Conservation (phyloP, 805 yeast species). For the Ascoidea rubescens region DNA sequence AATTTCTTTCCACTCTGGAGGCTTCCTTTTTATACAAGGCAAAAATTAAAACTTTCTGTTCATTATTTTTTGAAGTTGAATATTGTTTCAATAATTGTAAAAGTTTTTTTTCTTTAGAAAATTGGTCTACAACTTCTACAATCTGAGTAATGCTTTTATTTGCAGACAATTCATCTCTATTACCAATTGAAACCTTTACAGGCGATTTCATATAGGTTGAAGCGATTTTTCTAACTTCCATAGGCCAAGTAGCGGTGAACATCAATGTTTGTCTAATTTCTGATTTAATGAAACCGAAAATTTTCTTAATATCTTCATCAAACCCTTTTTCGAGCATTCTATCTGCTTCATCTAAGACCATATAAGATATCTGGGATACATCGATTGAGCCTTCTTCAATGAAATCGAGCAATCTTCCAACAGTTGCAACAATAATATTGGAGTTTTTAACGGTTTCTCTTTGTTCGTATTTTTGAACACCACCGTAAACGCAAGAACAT, state of each 20-base stretch:
- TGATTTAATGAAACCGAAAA: constrained; percentile 47
- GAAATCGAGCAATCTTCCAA: constrained; percentile 91
- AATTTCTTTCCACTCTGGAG: constrained; percentile 66
- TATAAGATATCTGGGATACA: constrained; percentile 51
- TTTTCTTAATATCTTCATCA: constrained; percentile 86
- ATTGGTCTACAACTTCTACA: constrained; percentile 83
- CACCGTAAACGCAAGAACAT: constrained; percentile 88
- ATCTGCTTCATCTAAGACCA: constrained; percentile 95
- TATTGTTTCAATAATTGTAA: constrained; percentile 61
- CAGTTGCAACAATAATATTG: constrained; percentile 87
- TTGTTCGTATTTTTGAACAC: constrained; percentile 93
- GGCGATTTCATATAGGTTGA: constrained; percentile 69
- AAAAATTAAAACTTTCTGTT: constrained; percentile 81
- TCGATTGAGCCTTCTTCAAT: constrained; percentile 77
- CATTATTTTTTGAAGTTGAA: constrained; percentile 46
- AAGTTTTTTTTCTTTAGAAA: constrained; percentile 65
- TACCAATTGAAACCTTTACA: constrained; percentile 86
- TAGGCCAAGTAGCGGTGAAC: constrained; percentile 99
- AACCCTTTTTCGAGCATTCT: constrained; percentile 98
- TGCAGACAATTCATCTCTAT: constrained; percentile 87
- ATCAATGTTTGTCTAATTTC: constrained; percentile 74
- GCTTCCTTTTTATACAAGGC: constrained; percentile 97
- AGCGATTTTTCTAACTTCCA: constrained; percentile 90
- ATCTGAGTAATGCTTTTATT: constrained; percentile 87
- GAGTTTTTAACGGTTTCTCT: constrained; percentile 50